These are phyloP conservation scores for Xylogone sp. DNA, from an alignment of 2,329 filamentous ascomycete species.

Conservation along the genomic window DNA sequence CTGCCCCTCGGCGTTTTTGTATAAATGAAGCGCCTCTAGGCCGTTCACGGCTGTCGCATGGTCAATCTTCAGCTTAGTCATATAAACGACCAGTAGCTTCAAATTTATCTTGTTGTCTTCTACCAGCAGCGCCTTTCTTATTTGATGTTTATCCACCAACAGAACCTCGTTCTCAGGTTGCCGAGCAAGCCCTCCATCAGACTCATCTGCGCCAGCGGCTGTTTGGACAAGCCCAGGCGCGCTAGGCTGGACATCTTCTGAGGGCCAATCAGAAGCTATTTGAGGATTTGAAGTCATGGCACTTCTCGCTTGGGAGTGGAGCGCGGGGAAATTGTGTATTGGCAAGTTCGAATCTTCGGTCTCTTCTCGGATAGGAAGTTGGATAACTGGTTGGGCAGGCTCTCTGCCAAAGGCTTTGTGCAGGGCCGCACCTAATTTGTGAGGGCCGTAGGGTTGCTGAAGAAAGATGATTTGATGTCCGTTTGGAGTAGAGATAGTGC, in stretches of 20 bases:
- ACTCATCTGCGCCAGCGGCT: not conserved
- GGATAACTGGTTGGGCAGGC: not conserved
- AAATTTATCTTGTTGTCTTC: slow-evolving; percentile 41
- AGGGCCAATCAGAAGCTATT: not conserved
- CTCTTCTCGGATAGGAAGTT: not conserved
- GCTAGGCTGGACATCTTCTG: not conserved
- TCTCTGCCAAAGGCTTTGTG: not conserved
- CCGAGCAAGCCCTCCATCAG: not conserved
- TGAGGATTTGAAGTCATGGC: not conserved
- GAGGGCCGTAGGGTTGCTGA: not conserved
- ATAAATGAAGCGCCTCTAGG: slow-evolving; percentile 40
- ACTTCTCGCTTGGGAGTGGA: not conserved
- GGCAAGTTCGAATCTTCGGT: not conserved
- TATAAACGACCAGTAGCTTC: slow-evolving; percentile 26
- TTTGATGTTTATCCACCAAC: not conserved
- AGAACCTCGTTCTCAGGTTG: not conserved
- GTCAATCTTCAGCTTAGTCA: slow-evolving; percentile 26
- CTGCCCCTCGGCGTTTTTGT: slow-evolving; percentile 22
- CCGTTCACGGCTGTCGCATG: slow-evolving; percentile 40
- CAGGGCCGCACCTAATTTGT: not conserved
- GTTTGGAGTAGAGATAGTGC: not conserved
- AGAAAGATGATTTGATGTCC: not conserved
- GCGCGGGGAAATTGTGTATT: not conserved
- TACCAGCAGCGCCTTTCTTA: slow-evolving; percentile 29
- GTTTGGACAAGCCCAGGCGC: not conserved